A percentile compares a stretch with the other conserved stretches of the same genome.
phyloP scores from a whole-genome alignment of 1,284 basidiomycete species.

The Sporisorium exsertum region DNA sequence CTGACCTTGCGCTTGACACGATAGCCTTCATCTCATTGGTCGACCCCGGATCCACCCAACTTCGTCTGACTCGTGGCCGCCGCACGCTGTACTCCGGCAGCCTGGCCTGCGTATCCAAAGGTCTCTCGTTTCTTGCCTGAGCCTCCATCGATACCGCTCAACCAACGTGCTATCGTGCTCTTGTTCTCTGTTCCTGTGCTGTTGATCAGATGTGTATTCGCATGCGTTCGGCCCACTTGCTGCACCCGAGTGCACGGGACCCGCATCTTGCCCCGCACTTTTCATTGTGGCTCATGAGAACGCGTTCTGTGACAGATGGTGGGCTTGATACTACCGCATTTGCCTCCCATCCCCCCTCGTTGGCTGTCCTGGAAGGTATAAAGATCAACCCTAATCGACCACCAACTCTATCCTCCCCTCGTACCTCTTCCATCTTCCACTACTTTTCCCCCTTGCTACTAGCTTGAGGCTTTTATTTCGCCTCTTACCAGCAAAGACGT shows the following conservation, averaged over 20 bases:
- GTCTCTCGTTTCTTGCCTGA: slow-evolving; percentile 1
- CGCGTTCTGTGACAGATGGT: too few relatives aligned
- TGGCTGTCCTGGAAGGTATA: slow-evolving; percentile 14
- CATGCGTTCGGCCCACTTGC: not conserved
- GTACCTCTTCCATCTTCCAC: too few relatives aligned
- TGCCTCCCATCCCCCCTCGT: not conserved
- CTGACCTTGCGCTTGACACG: slow-evolving; percentile 12
- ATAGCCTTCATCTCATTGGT: slow-evolving; percentile 34
- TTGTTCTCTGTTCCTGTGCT: not conserved
- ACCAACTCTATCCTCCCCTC: slow-evolving; percentile 1
- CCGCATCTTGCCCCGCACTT: not conserved
- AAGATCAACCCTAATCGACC: slow-evolving; percentile 7
- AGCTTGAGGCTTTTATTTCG: not conserved
- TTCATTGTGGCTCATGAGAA: slow-evolving; percentile 3
- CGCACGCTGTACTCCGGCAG: slow-evolving; percentile 3
- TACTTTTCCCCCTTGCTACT: not conserved
- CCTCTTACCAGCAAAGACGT: not conserved
- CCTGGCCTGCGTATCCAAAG: slow-evolving; percentile 3
- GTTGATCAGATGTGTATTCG: too few relatives aligned
- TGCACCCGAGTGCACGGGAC: slow-evolving; percentile 14
- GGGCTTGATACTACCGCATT: too few relatives aligned
- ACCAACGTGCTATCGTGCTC: not conserved
- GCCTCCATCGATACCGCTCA: not conserved
- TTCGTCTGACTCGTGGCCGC: slow-evolving; percentile 2
- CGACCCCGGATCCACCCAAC: slow-evolving; percentile 35